These are phyloP conservation scores for Fusarium albidum DNA, from an alignment of 2,329 filamentous ascomycete genomes.

Conservation along the genomic window DNA sequence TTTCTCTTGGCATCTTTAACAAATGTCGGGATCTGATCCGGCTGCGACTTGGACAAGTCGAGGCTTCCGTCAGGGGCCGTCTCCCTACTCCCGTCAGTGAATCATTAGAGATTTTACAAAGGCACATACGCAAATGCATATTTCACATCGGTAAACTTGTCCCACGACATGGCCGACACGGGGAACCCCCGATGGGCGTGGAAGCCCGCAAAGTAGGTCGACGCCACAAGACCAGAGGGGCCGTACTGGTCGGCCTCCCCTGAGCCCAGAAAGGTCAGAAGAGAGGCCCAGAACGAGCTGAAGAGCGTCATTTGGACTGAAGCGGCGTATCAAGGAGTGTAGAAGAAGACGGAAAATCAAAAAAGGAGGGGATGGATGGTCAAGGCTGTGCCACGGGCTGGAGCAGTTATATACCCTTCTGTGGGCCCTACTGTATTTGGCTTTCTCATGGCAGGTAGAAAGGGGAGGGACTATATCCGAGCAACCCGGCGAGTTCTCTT, in stretches of 20 bases:
- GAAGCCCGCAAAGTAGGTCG: conserved; percentile 36
- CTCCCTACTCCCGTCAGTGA: conserved; percentile 17
- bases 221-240: conserved; percentile 21
- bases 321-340: too few relatives aligned
- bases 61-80: conserved; percentile 23
- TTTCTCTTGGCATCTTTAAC: conserved; percentile 29
- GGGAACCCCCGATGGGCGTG: conserved; percentile 31
- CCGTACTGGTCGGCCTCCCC: neutral
- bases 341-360: too few relatives aligned
- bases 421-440: too few relatives aligned
- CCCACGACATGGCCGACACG: conserved; percentile 28
- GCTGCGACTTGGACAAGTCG: conserved; percentile 19
- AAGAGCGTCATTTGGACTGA: conserved; percentile 19
- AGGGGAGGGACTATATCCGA: too few relatives aligned
- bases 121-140: conserved; percentile 34
- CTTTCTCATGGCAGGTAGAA: too few relatives aligned
- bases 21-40: conserved; percentile 21
- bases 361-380: too few relatives aligned
- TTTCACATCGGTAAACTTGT: conserved; percentile 34
- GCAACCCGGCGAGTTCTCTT: too few relatives aligned
- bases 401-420: too few relatives aligned
- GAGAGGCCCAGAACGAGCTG: conserved; percentile 17
- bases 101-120: neutral
- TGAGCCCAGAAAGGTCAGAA: conserved; percentile 24
- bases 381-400: too few relatives aligned